These are phyloP conservation scores for Candida ovalis DNA, from an alignment of 805 yeast species.

Conservation along the genomic window DNA sequence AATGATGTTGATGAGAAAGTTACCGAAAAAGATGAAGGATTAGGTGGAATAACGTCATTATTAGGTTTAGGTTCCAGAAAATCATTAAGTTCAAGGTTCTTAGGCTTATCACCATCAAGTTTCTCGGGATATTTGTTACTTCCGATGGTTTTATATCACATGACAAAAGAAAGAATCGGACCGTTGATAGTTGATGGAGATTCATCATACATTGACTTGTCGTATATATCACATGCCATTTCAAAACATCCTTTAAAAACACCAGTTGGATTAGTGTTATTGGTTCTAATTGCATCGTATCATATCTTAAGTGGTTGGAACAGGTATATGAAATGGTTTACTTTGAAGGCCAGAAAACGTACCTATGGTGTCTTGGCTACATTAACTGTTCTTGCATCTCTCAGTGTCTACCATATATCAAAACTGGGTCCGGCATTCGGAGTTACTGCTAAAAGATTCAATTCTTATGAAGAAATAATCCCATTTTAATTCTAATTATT, in stretches of 20 bases:
- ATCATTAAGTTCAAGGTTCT: slow-evolving; percentile 38
- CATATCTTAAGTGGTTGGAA: slow-evolving; percentile 54
- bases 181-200: slow-evolving; percentile 65
- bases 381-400: slow-evolving; percentile 33
- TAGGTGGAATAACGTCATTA: slow-evolving; percentile 58
- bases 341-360: slow-evolving; percentile 36
- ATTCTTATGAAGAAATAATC: slow-evolving; percentile 8
- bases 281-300: slow-evolving; percentile 42
- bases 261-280: slow-evolving; percentile 28
- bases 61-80: slow-evolving; percentile 52
- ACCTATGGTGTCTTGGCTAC: slow-evolving; percentile 42
- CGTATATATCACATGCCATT: slow-evolving; percentile 44
- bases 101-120: slow-evolving; percentile 54
- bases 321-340: slow-evolving; percentile 40
- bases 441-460: slow-evolving; percentile 19
- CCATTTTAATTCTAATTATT: not conserved
- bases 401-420: slow-evolving; percentile 31
- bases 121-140: slow-evolving; percentile 56
- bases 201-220: slow-evolving; percentile 50
- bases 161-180: slow-evolving; percentile 40
- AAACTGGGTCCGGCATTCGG: slow-evolving; percentile 22
- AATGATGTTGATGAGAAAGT: too few species aligned
- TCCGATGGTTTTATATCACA: slow-evolving; percentile 44
- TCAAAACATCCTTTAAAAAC: slow-evolving; percentile 5
- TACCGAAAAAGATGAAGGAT: slow-evolving; percentile 44